Evolutionary conservation across 208 protist genomes (phyloP), one percentile per base, ranked within the genome.

Genomic region (Crithidia mellificae): DNA sequence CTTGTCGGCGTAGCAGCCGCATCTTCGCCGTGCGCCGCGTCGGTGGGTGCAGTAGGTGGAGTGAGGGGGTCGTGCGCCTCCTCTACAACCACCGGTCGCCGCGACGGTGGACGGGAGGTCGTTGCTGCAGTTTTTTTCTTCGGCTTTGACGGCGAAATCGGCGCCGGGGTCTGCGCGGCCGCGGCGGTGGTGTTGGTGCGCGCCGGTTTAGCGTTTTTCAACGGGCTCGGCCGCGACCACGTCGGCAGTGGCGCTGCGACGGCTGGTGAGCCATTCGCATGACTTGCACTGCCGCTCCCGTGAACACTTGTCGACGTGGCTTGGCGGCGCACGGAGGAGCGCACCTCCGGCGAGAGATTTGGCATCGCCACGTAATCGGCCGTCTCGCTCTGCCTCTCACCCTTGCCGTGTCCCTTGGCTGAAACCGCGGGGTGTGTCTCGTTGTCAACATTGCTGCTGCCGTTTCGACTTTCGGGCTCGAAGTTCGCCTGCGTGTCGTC

Each of bases 171-270:
- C 9, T n/a, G 30, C 6, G 25, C 52, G 22, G 12, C 46, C 5
- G 46, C 6, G n/a, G n/a, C n/a, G 6, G 17, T n/a, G 8, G 7
- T 6, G 1, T 25, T 8, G 1, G 0, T 36, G 52, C 41, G 22
- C 7, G 25, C 24, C 25, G 22, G 17, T 4, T 15, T 49, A 5
- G 15, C 2, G 15, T 24, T 11, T 24, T 14, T 20, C 38, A 24
- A 2, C 1, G 24, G 2, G 19, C 6, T 22, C 7, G 41, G 22
- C 17, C 8, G 4, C 11, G 25, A 49, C 56, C 56, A 63, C 12
- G 56, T 63, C 25, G 41, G 56, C 4, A 63, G 56, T 15, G 56
- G 56, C 54, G 36, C n/a, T 22, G 32, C 32, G 1, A 32, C 34
- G 2, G 52, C n/a, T n/a, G n/a, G n/a, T n/a, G n/a, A n/a, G n/a